Evolutionary conservation across 164 flowering plant genomes (phyloP).

Genomic region (Annona cherimola): DNA sequence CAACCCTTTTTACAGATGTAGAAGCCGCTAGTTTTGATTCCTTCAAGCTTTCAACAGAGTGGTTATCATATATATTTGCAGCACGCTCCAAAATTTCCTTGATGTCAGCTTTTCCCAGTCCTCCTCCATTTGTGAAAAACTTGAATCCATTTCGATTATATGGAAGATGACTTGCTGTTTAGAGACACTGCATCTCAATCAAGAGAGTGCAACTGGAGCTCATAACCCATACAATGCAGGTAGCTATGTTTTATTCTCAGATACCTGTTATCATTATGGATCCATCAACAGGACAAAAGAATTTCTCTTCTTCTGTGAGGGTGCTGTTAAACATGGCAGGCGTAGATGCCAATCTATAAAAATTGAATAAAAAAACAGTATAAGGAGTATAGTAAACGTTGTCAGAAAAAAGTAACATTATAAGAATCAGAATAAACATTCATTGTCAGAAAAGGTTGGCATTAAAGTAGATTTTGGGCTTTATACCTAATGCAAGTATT

Average conservation of each 20-base stretch:
- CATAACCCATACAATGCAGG: neutral
- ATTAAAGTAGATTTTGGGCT: no score
- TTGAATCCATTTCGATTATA: constrained; percentile 95
- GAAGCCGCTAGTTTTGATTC: constrained; percentile 34
- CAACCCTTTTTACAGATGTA: constrained; percentile 55
- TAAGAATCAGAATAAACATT: no score
- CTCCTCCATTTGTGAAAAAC: constrained; percentile 90
- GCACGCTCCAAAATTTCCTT: constrained; percentile 90
- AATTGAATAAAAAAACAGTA: neutral
- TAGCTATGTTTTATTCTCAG: neutral
- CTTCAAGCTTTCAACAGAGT: constrained; percentile 35
- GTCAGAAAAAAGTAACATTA: no score
- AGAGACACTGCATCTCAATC: constrained; percentile 12
- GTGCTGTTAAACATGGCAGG: constrained; percentile 99
- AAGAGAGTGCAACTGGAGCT: neutral
- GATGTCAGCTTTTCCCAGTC: constrained; percentile 90
- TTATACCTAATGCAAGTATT: no score
- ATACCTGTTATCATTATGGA: constrained; percentile 97
- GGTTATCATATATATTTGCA: constrained; percentile 50
- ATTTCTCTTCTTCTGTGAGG: constrained; percentile 57
- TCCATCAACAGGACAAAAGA: constrained; percentile 86
- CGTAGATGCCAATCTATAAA: constrained; percentile 80
- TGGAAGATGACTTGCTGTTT: constrained; percentile 97
- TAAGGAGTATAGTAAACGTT: neutral
- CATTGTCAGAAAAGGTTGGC: no score